These are phyloP conservation scores for Boehmeria nivea DNA, from an alignment of 306 rosid species.

Conservation along the genomic window DNA sequence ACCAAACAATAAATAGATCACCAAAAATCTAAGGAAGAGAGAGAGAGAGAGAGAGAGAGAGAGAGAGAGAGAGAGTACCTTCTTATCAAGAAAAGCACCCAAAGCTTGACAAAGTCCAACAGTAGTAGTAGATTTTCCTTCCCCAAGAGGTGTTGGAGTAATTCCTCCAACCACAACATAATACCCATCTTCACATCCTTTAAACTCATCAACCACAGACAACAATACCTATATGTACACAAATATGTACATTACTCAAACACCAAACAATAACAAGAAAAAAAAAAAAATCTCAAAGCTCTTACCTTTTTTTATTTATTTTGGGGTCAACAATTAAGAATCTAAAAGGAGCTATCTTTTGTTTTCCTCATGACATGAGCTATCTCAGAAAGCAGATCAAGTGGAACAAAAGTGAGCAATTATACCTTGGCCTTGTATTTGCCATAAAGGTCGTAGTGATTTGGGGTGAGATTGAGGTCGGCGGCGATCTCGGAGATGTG, in stretches of 20 bases:
- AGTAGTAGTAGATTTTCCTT: conserved; percentile 98
- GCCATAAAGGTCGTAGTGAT: conserved; percentile 85
- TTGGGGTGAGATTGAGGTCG: conserved; percentile 58
- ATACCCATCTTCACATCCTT: conserved; percentile 68
- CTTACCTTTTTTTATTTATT: too few relatives aligned
- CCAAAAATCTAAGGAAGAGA: not conserved
- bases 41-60: too few relatives aligned
- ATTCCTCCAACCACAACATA: conserved; percentile 99
- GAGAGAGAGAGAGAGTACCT: conserved; percentile 46
- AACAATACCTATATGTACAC: conserved; percentile 56
- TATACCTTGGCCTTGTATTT: conserved; percentile 87
- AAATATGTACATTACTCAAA: not conserved
- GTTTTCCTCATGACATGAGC: too few relatives aligned
- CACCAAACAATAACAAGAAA: not conserved
- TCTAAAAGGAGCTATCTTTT: not conserved
- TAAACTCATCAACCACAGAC: conserved; percentile 62
- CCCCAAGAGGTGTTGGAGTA: conserved; percentile 97
- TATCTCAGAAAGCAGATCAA: too few relatives aligned
- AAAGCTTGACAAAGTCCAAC: conserved; percentile 99
- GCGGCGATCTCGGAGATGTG: conserved; percentile 76
- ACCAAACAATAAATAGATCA: not conserved
- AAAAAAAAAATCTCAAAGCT: too few relatives aligned
- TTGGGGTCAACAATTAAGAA: not conserved
- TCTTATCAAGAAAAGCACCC: conserved; percentile 93
- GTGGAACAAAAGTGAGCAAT: too few relatives aligned